phyloP scores from a whole-genome alignment of 768 basidiomycete species.

The Mycena kentingensis region DNA sequence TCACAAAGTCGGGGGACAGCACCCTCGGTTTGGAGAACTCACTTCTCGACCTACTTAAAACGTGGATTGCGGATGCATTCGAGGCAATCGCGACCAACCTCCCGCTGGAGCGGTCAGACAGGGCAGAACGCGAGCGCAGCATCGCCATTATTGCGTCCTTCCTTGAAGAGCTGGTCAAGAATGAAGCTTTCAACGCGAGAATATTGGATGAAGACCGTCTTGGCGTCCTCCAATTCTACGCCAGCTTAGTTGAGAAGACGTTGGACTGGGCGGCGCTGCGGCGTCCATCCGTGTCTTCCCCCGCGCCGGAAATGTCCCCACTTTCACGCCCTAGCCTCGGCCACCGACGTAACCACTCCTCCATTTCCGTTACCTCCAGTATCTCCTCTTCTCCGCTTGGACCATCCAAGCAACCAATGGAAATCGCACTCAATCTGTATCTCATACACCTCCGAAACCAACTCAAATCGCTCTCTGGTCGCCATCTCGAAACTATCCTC shows the following conservation, averaged over 20 bases:
- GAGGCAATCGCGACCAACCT: slow-evolving; percentile 44
- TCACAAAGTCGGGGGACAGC: slow-evolving; percentile 62
- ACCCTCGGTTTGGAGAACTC: slow-evolving; percentile 64
- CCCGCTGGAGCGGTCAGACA: slow-evolving; percentile 42
- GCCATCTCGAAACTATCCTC: slow-evolving; percentile 56
- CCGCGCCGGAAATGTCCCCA: slow-evolving; percentile 34
- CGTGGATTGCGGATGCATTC: slow-evolving; percentile 71
- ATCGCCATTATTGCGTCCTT: slow-evolving; percentile 62
- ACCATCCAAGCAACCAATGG: slow-evolving; percentile 53
- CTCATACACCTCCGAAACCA: slow-evolving; percentile 64
- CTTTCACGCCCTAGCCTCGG: slow-evolving; percentile 32
- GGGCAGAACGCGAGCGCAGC: slow-evolving; percentile 63
- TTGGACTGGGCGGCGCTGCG: slow-evolving; percentile 12
- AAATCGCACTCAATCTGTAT: slow-evolving; percentile 64
- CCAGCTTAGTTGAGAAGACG: slow-evolving; percentile 48
- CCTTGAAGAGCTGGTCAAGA: slow-evolving; percentile 52
- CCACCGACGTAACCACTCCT: slow-evolving; percentile 66
- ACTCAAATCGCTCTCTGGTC: slow-evolving; percentile 58
- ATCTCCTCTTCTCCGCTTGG: slow-evolving; percentile 31
- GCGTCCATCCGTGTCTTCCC: slow-evolving; percentile 35
- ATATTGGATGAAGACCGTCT: slow-evolving; percentile 60
- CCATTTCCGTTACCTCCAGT: slow-evolving; percentile 54
- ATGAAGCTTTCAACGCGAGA: slow-evolving; percentile 56
- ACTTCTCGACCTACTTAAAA: slow-evolving; percentile 55
- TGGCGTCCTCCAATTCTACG: slow-evolving; percentile 63